Evolutionary conservation across 257 asterid genomes (phyloP), one percentile per base, ranked within the genome.

Genomic region (Nemophila menziesii): DNA sequence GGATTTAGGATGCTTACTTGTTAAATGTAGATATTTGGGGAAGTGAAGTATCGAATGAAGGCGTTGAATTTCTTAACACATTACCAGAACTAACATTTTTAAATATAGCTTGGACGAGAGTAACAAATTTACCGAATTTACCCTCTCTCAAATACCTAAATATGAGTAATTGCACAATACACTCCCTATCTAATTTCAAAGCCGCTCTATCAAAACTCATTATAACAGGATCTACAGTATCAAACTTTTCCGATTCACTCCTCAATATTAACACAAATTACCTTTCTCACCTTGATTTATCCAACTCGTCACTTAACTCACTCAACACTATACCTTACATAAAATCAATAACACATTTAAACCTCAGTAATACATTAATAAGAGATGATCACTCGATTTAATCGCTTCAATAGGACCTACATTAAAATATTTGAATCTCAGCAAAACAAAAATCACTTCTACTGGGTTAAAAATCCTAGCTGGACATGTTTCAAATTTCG

Each of bases 11-110:
- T 92, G 94, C 56, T 67, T 89, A 55, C 85, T 77, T 16, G 79
- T 89, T 43, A 78, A 75, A 72, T 65, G 55, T 89, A 57, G 96
- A 84, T 69, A 70, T 89, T 37, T 89, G 96, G 94, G 98, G 98
- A 16, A 80, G 87, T 52, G 58, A 55, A 60, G 60, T 84, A 68
- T 78, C 94, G 38, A 62, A 85, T 47, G 51, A 44, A 16, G 85
- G 94, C 46, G 85, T 71, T 33, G 46, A 57, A 61, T 52, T 71
- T 58, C 69, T 89, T 53, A 62, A 58, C 70, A 46, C 22, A 52
- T 81, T 80, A 46, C 77, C 83, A 16, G 61, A 51, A 55, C 62
- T 84, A 82, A 76, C 66, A 64, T 64, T 63, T 62, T 57, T 89
- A 51, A 78, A 72, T 62, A 61, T 89, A 46, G 94, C 87, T 38